Evolutionary conservation across 257 asterid species (phyloP).

Genomic region (Anisodus tanguticus): DNA sequence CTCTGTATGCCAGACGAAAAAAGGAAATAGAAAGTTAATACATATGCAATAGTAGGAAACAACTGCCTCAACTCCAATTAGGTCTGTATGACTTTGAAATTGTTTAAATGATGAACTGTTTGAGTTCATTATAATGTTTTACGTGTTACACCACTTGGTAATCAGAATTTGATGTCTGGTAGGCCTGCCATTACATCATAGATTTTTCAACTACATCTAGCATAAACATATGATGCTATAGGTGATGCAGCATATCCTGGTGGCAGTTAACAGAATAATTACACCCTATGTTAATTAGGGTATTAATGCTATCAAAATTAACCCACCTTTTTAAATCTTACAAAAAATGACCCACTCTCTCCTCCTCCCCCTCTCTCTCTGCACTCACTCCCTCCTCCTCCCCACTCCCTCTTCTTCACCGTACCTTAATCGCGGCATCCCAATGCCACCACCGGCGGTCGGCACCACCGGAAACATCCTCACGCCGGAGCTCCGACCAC

Average conservation of each 20-base stretch:
- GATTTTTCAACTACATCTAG: neutral
- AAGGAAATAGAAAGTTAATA: neutral
- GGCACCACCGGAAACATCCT: too few species aligned
- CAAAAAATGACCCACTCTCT: too few species aligned
- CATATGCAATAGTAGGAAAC: neutral
- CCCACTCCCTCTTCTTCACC: too few species aligned
- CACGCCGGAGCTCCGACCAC: too few species aligned
- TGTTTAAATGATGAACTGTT: neutral
- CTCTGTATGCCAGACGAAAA: constrained; percentile 43
- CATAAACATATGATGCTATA: neutral
- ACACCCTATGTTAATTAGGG: too few species aligned
- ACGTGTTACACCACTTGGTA: neutral
- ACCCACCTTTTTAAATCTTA: too few species aligned
- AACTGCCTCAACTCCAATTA: neutral
- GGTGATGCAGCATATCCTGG: neutral
- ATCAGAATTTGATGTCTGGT: too few species aligned
- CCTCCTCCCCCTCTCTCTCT: too few species aligned
- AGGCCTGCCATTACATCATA: neutral
- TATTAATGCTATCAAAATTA: too few species aligned
- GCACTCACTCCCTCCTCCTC: too few species aligned
- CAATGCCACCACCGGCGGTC: too few species aligned
- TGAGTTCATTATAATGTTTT: neutral
- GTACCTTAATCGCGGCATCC: too few species aligned
- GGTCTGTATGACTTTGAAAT: neutral
- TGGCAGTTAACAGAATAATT: neutral